These are phyloP conservation scores for Ganoderma sp. DNA, from an alignment of 1,284 basidiomycete species.

Conservation along the genomic window DNA sequence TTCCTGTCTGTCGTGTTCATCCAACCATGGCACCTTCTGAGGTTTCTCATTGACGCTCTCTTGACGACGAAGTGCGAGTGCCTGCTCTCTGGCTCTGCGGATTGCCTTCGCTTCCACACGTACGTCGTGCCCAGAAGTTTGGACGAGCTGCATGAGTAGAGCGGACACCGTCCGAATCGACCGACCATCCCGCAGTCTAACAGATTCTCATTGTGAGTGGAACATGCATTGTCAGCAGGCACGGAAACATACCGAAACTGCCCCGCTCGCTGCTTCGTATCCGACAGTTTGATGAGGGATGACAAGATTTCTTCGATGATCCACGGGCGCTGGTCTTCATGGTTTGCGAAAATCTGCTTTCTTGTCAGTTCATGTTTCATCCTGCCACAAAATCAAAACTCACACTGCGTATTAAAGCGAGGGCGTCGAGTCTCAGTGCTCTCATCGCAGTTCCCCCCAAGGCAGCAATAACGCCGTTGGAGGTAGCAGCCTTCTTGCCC, in stretches of 20 bases:
- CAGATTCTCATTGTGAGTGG: background rate
- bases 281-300: constrained; percentile 88
- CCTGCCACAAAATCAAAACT: constrained; percentile 55
- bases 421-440: constrained; percentile 79
- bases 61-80: constrained; percentile 62
- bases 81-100: constrained; percentile 64
- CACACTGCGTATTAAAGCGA: constrained; percentile 84
- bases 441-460: constrained; percentile 80
- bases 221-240: background rate
- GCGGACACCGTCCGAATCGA: constrained; percentile 94
- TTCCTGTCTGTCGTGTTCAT: constrained; percentile 74
- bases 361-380: constrained; percentile 86
- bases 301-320: constrained; percentile 95
- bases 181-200: constrained; percentile 77
- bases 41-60: constrained; percentile 57
- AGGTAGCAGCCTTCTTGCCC: constrained; percentile 51
- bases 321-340: constrained; percentile 91
- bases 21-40: constrained; percentile 56
- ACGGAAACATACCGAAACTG: constrained; percentile 73
- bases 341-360: constrained; percentile 89
- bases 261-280: constrained; percentile 85
- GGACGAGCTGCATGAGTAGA: constrained; percentile 92
- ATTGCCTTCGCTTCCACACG: constrained; percentile 65
- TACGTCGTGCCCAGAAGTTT: constrained; percentile 88
- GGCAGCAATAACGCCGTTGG: constrained; percentile 61